Base-by-base conservation (phyloP, 106 monocot species). In the Platanthera zijinensis region DNA sequence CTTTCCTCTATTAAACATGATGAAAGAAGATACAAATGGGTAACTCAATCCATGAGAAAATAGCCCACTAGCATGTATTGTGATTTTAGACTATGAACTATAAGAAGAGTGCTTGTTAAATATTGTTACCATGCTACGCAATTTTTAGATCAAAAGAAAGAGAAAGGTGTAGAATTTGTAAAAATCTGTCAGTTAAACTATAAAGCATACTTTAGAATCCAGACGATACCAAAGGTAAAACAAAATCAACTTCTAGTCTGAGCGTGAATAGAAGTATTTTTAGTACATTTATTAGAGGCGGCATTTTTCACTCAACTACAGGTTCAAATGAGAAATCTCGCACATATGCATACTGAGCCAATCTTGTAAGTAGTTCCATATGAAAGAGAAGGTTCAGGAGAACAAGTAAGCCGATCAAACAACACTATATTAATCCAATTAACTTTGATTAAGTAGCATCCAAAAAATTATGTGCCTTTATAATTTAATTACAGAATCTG, bases 1-100 rank as follows among this genome's bases (percentile, higher is more conserved):
- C 78, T 89, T 86, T 66, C 91, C 91, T 76, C 91, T 92, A 82
- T 39, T 82, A 76, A 2, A 8, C 13, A 57, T 47, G 52, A 28
- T 3, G 72, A 62, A 63, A 52, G 50, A 28, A 64, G 45, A 76
- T 39, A 21, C 4, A 50, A 51, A 51, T 72, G 19, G 0, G 22
- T 11, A 72, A 51, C 5, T 72, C 4, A 48, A 48, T 32, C 13
- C 48, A 25, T 30, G 22, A 30, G 32, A 67, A 66, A 25, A 67
- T 12, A 10, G 7, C 59, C 7, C 19, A 6, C 59, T 19, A 61
- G 18, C 18, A 61, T 61, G 59, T 19, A 32, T 30, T 39, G 39
- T 39, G 39, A 39, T 39, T 32, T 66, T 30, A 13, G 5, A 66
- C 28, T 13, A 66, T 32, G 66, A 66, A 10, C 5, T 66, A 11